Evolutionary conservation across 495 filamentous ascomycete genomes (phyloP).

Genomic region (Tuber calosporum): DNA sequence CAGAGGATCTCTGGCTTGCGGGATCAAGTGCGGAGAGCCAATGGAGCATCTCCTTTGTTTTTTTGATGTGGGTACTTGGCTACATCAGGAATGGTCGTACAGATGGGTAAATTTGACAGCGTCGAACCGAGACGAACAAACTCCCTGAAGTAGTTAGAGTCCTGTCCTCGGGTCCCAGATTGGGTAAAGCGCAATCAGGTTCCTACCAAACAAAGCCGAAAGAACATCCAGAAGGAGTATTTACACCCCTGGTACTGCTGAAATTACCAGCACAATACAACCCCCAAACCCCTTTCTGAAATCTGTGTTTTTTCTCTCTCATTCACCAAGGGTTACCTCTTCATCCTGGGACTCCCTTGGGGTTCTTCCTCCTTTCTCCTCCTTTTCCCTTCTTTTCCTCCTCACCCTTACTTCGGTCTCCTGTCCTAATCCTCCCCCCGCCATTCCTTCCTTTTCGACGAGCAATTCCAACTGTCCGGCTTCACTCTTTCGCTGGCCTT

Average conservation of each 20-base stretch:
- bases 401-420: slow-evolving; percentile 19
- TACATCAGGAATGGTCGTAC: background rate
- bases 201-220: background rate
- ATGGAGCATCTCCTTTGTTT: background rate
- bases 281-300: background rate
- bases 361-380: slow-evolving; percentile 7
- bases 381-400: slow-evolving; percentile 16
- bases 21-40: background rate
- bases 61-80: background rate
- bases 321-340: background rate
- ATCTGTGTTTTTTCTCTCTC: background rate
- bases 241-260: background rate
- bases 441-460: slow-evolving; percentile 20
- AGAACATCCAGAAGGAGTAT: background rate
- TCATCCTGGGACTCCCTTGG: background rate
- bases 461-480: slow-evolving; percentile 37
- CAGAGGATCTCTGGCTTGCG: background rate
- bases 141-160: background rate
- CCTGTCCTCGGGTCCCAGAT: background rate
- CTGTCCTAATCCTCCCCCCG: slow-evolving; percentile 17
- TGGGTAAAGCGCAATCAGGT: background rate
- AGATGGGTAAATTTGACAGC: slow-evolving; percentile 2
- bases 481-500: slow-evolving; percentile 41
- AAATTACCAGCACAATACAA: background rate
- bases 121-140: slow-evolving; percentile 1